These are phyloP conservation scores for Ceratobasidium sp. DNA, from an alignment of 1,284 basidiomycete genomes.

Conservation along the genomic window DNA sequence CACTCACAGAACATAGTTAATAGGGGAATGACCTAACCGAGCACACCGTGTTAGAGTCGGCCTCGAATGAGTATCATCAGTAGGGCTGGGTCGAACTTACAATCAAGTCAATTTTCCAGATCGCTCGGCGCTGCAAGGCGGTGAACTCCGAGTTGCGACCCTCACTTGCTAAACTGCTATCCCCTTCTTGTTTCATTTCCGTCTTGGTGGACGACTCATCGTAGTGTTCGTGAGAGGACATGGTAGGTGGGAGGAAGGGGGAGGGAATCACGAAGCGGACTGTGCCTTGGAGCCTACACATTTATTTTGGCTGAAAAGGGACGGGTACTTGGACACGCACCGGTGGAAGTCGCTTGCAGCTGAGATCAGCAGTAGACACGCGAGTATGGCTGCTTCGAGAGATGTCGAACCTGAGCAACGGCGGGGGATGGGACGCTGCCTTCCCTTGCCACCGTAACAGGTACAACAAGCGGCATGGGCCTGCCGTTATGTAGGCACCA, in stretches of 20 bases:
- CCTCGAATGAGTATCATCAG: neutral
- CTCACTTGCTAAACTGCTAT: neutral
- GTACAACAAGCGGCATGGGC: neutral
- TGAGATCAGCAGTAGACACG: conserved; percentile 40
- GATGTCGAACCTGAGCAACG: conserved; percentile 13
- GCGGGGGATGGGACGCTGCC: conserved; percentile 23
- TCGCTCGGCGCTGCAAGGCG: conserved; percentile 32
- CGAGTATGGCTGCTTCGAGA: conserved; percentile 34
- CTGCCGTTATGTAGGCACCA: neutral
- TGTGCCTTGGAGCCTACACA: conserved; percentile 7
- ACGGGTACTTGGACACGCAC: conserved; percentile 19
- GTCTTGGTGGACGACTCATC: conserved; percentile 29
- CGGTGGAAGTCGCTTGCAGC: conserved; percentile 30
- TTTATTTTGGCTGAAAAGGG: conserved; percentile 31
- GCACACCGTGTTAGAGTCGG: neutral
- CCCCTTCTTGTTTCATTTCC: neutral
- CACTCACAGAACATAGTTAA: conserved; percentile 40
- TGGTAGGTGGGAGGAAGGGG: neutral
- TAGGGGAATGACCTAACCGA: conserved; percentile 31
- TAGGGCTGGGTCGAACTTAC: conserved; percentile 15
- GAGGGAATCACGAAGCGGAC: neutral
- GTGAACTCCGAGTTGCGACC: conserved; percentile 19
- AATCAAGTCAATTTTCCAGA: conserved; percentile 35
- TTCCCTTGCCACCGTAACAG: neutral
- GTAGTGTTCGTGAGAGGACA: conserved; percentile 21